A percentile compares a stretch with the other conserved stretches of the same genome.
Conservation (phyloP, 2,329 filamentous ascomycete species). For the Exophiala mesophila region DNA sequence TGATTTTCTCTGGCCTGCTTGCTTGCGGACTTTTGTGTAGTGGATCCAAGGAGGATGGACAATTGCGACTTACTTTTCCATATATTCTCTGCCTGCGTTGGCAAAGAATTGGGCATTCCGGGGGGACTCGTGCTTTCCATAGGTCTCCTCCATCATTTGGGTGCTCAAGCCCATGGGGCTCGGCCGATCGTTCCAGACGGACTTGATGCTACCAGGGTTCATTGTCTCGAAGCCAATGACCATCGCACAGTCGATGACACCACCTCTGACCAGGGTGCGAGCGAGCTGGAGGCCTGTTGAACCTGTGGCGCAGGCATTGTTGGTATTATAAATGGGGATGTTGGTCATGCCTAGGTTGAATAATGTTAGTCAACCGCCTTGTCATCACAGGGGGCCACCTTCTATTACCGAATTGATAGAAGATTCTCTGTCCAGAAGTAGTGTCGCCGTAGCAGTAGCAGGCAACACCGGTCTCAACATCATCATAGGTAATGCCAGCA, state of each 20-base stretch:
- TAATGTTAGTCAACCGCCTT: no score
- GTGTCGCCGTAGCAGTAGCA: conserved; percentile 98
- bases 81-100: conserved; percentile 89
- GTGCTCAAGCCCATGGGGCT: conserved; percentile 69
- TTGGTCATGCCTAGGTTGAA: conserved; percentile 68
- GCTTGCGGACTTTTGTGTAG: no score
- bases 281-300: conserved; percentile 83
- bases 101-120: conserved; percentile 91
- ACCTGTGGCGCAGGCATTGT: conserved; percentile 96
- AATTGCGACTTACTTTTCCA: conserved; percentile 74
- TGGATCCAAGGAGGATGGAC: no score
- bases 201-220: conserved; percentile 79
- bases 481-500: conserved; percentile 91
- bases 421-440: conserved; percentile 90
- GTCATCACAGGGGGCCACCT: no score
- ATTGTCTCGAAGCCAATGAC: conserved; percentile 98
- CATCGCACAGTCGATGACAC: conserved; percentile 79
- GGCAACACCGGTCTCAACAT: conserved; percentile 87
- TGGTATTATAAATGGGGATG: conserved; percentile 88
- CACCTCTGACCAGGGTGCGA: conserved; percentile 70
- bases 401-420: conserved; percentile 87
- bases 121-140: conserved; percentile 74
- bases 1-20: no score
- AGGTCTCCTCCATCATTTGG: conserved; percentile 75
- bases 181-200: conserved; percentile 76